Evolutionary conservation across 768 basidiomycete species (phyloP), one percentile per base, ranked within the genome.

Genomic region (Mycena sanguinolenta): DNA sequence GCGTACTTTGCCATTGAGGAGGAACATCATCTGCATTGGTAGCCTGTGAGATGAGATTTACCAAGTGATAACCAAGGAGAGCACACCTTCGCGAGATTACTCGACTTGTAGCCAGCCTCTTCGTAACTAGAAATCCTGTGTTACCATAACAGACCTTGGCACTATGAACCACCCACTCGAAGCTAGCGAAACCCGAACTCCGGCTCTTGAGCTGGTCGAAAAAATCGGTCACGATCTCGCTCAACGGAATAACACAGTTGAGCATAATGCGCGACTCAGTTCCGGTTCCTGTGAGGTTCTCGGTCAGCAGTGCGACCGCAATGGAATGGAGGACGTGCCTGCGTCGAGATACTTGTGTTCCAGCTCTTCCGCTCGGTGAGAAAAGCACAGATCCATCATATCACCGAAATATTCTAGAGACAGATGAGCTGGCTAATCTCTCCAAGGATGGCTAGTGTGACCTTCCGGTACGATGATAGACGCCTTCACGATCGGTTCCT

Each of bases 381-480:
- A 85, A 78, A 90, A 94, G 77, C 96, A 98, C 1, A 99, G 87
- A 46, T 95, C 93, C 93, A 99, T 97, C 92, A 99, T 96, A 53
- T 93, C 92, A 10, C 97, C 97, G 38, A 98, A 91, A 78, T 96
- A 97, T 71, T 95, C 96, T 96, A 73, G 36, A 28, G 13, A 14
- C 50, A 44, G n/a, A 32, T 50, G 30, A 53, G 44, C n/a, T 27
- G 12, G 42, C 13, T 7, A 60, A 36, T 23, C 13, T 44, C 27
- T 39, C 3, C n/a, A n/a, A n/a, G n/a, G 28, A n/a, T 21, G 10
- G 34, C 16, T 54, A 10, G n/a, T 32, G 82, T 67, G 70, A 95
- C 95, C 94, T 86, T 97, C 92, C 4, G 98, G 98, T 25, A 96
- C 92, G 72, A 99, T 95, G 76, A 99, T 97, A 1, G 93, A 93